phyloP scores from a whole-genome alignment of 2,329 filamentous ascomycete genomes.

The Xylariaceae sp. region DNA sequence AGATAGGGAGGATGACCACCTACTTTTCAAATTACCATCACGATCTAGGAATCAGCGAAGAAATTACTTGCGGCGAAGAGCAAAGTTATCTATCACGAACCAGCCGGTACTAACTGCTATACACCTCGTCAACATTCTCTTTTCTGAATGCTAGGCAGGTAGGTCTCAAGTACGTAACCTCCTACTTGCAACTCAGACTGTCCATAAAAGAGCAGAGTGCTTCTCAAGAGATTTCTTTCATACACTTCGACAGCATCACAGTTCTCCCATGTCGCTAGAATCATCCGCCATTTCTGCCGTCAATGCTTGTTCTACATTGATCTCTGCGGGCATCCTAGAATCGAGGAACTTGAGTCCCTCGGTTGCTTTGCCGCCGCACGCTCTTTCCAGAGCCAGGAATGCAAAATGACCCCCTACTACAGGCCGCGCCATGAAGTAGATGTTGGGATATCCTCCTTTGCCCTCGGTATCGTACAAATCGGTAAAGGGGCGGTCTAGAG shows the following conservation, averaged over 20 bases:
- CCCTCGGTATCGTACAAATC: constrained; percentile 81
- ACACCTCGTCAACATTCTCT: background rate
- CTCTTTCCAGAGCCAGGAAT: constrained; percentile 73
- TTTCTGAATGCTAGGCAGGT: background rate
- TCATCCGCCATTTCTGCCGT: constrained; percentile 25
- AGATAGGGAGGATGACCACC: too few species aligned
- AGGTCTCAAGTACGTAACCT: background rate
- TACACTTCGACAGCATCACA: constrained; percentile 17
- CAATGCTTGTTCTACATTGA: constrained; percentile 35
- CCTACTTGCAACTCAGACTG: background rate
- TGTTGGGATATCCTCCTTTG: constrained; percentile 66
- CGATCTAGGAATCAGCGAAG: too few species aligned
- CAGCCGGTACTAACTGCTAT: background rate
- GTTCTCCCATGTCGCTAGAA: constrained; percentile 24
- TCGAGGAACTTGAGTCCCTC: constrained; percentile 51
- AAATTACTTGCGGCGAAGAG: too few species aligned
- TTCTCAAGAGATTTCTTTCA: background rate
- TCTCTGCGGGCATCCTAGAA: constrained; percentile 28
- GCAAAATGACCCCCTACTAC: constrained; percentile 85
- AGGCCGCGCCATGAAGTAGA: constrained; percentile 73
- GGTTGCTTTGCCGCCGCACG: constrained; percentile 65
- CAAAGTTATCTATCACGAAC: background rate
- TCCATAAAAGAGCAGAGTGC: background rate
- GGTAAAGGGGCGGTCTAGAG: constrained; percentile 64
- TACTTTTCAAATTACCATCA: too few species aligned